phyloP scores from a whole-genome alignment of 805 yeast species.

The Yarrowia sp. region DNA sequence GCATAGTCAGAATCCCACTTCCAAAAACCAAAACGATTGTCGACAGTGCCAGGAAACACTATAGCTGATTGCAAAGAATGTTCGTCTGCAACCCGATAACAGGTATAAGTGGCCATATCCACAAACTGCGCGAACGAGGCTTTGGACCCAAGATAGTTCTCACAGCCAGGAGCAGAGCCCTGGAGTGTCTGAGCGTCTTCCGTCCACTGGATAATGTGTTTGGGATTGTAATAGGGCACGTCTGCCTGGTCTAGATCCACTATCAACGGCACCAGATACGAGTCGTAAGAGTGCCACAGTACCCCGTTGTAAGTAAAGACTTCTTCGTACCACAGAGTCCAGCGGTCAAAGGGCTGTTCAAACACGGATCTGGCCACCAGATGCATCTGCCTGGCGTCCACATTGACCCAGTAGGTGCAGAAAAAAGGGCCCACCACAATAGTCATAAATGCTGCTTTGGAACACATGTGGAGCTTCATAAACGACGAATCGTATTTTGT shows the following conservation, averaged over 20 bases:
- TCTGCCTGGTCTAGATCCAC: not conserved
- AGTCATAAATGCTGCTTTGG: not conserved
- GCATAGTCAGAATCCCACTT: not conserved
- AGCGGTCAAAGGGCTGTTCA: not conserved
- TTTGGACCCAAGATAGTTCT: not conserved
- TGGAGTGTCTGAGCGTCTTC: not conserved
- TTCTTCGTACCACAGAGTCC: not conserved
- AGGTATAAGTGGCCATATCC: not conserved
- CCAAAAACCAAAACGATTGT: not conserved
- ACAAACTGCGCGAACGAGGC: not conserved
- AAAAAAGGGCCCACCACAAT: not conserved
- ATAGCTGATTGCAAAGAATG: not conserved
- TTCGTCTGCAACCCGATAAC: not conserved
- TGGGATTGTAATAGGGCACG: not conserved
- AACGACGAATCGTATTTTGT: not conserved
- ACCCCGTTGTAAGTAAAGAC: not conserved
- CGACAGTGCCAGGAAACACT: not conserved
- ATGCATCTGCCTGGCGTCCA: too few species aligned
- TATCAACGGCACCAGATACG: not conserved
- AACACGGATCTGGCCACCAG: not conserved
- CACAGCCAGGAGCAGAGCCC: not conserved
- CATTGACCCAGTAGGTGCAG: not conserved
- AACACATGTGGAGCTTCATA: not conserved
- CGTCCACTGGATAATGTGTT: not conserved
- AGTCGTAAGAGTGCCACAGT: not conserved